Conservation (phyloP, 495 filamentous ascomycete species). For the Polyplosphaeria fusca region DNA sequence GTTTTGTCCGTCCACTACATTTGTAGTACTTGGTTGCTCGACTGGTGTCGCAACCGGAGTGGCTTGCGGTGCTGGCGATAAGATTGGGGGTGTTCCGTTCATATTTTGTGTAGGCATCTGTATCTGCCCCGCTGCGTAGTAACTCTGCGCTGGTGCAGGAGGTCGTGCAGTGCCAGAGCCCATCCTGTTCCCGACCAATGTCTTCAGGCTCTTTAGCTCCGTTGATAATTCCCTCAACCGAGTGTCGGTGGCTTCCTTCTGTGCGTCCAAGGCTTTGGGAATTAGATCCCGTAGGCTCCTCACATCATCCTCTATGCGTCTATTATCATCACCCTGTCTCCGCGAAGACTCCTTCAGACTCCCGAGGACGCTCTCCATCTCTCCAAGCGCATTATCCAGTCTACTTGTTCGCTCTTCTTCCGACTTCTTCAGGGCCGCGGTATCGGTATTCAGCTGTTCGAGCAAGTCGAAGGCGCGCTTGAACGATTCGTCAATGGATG, state of each 20-base stretch:
- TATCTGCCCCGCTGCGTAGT: conserved; percentile 13
- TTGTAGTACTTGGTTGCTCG: conserved; percentile 4
- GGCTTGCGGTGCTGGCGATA: conserved; percentile 21
- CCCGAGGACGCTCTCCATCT: conserved; percentile 76
- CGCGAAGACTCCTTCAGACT: conserved; percentile 76
- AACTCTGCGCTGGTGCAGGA: conserved; percentile 40
- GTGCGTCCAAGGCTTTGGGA: conserved; percentile 80
- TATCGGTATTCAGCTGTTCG: conserved; percentile 88
- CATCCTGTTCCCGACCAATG: conserved; percentile 76
- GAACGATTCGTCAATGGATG: conserved; percentile 86
- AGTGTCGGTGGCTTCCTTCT: conserved; percentile 77
- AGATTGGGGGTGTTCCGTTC: conserved; percentile 8
- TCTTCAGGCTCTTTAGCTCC: conserved; percentile 91
- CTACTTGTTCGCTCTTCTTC: conserved; percentile 82
- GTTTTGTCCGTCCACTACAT: conserved; percentile 10
- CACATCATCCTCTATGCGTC: conserved; percentile 82
- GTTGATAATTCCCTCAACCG: conserved; percentile 78
- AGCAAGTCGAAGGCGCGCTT: conserved; percentile 85
- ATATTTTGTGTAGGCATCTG: conserved; percentile 4
- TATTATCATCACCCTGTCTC: conserved; percentile 78
- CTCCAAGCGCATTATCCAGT: conserved; percentile 74
- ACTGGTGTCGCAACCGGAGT: conserved; percentile 39
- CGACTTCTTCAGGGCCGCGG: conserved; percentile 75
- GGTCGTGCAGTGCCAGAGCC: conserved; percentile 46
- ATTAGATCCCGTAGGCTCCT: conserved; percentile 75